A percentile compares a stretch with the other conserved stretches of the same genome.
phyloP scores from a whole-genome alignment of 129 eudicot species.

The Tagetes patula region DNA sequence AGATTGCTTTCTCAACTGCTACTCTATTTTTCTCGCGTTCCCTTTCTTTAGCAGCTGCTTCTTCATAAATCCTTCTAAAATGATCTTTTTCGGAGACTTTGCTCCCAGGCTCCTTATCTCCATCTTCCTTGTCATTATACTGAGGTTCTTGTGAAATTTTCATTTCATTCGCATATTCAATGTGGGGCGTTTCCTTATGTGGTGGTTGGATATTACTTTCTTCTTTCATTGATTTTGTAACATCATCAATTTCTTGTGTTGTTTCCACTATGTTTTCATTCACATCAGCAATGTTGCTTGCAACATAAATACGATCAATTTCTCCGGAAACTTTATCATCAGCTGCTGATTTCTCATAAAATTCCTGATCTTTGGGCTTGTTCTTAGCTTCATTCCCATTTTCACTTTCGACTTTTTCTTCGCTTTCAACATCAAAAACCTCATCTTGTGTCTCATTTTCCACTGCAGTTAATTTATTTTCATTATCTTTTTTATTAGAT shows the following conservation, averaged over 20 bases:
- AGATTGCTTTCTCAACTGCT: slow-evolving; percentile 82
- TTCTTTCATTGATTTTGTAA: slow-evolving; percentile 12
- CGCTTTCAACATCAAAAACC: slow-evolving; percentile 25
- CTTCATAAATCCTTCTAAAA: slow-evolving; percentile 43
- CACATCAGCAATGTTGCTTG: slow-evolving; percentile 27
- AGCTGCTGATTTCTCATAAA: slow-evolving; percentile 25
- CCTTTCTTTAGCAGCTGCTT: slow-evolving; percentile 45
- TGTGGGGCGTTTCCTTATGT: slow-evolving; percentile 22
- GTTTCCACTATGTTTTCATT: slow-evolving; percentile 13
- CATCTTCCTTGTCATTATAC: slow-evolving; percentile 30
- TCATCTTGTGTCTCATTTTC: slow-evolving; percentile 29
- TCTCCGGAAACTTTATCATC: slow-evolving; percentile 30
- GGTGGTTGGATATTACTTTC: slow-evolving; percentile 4
- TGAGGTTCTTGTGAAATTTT: slow-evolving; percentile 31
- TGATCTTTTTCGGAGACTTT: slow-evolving; percentile 39
- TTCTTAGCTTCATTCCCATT: slow-evolving; percentile 28
- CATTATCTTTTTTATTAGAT: slow-evolving; percentile 11
- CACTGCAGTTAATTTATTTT: no score
- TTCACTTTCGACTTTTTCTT: slow-evolving; percentile 9
- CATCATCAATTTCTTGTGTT: not conserved
- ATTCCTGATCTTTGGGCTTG: not conserved
- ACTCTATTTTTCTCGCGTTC: slow-evolving; percentile 60
- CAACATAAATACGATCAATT: slow-evolving; percentile 23
- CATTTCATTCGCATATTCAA: slow-evolving; percentile 17
- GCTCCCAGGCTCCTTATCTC: slow-evolving; percentile 30